Percentiles rank a stretch among this genome's conserved stretches.
phyloP scores from a whole-genome alignment of 1,139 yeast genomes.

The Lodderomyces metapsilosis region DNA sequence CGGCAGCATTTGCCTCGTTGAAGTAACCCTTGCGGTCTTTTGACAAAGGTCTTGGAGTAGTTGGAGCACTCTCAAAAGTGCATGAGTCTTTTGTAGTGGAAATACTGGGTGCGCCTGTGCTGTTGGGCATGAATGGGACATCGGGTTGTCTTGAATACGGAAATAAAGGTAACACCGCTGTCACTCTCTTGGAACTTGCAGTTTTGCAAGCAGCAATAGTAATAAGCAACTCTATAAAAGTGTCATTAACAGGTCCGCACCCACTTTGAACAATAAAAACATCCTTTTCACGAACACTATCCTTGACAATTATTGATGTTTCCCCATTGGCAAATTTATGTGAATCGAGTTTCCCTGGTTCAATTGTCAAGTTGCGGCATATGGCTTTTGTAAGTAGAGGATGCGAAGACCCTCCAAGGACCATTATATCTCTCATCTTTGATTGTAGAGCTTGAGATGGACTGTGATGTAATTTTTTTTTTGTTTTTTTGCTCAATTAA shows the following conservation, averaged over 20 bases:
- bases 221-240: conserved; percentile 81
- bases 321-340: conserved; percentile 80
- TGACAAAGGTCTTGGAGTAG: conserved; percentile 51
- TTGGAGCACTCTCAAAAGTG: conserved; percentile 64
- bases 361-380: conserved; percentile 61
- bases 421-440: conserved; percentile 72
- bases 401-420: conserved; percentile 75
- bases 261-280: conserved; percentile 82
- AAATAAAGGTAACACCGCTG: conserved; percentile 92
- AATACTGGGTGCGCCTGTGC: conserved; percentile 44
- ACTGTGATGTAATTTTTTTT: not conserved
- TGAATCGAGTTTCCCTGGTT: conserved; percentile 55
- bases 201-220: conserved; percentile 93
- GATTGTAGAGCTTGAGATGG: not conserved
- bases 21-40: too few species aligned
- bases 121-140: conserved; percentile 81
- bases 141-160: conserved; percentile 98
- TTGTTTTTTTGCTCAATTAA: conserved; percentile 4
- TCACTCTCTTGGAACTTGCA: conserved; percentile 89
- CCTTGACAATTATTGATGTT: conserved; percentile 78
- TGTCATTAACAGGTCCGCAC: conserved; percentile 90
- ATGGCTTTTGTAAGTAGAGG: conserved; percentile 61
- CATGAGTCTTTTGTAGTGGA: conserved; percentile 43
- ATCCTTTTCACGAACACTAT: conserved; percentile 90
- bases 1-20: not conserved